Conservation (phyloP, 192 early-diverging fungal genomes). For the Linnemannia exigua region DNA sequence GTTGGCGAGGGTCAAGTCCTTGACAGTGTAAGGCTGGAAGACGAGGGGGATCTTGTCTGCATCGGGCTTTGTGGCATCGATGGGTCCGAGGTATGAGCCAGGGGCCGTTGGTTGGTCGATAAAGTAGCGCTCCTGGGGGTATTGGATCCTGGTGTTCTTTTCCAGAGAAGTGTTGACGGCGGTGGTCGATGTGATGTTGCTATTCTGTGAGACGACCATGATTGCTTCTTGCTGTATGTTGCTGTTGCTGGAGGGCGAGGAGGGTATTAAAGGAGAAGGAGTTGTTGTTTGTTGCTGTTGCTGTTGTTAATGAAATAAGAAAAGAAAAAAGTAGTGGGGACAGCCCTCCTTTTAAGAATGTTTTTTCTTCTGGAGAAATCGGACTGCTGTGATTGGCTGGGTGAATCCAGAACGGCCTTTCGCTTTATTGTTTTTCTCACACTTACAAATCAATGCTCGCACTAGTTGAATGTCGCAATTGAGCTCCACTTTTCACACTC, state of each 20-base stretch:
- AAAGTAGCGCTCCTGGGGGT: conserved; percentile 22
- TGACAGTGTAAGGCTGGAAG: conserved; percentile 76
- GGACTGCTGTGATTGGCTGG: background rate
- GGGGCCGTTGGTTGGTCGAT: conserved; percentile 19
- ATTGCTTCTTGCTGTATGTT: background rate
- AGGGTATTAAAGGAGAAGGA: background rate
- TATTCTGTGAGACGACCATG: background rate
- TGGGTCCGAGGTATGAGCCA: conserved; percentile 22
- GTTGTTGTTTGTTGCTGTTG: background rate
- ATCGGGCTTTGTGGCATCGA: conserved; percentile 12
- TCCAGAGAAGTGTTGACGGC: background rate
- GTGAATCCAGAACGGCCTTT: background rate
- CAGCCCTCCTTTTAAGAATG: background rate
- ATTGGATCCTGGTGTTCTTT: conserved; percentile 10
- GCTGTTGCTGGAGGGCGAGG: background rate
- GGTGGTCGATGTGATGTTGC: background rate
- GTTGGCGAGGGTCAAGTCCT: conserved; percentile 78
- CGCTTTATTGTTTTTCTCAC: background rate
- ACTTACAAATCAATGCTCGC: background rate
- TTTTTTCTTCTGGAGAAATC: background rate
- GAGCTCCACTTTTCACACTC: background rate
- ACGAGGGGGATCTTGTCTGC: conserved; percentile 49
- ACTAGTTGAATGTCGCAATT: background rate
- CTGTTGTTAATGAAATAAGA: background rate
- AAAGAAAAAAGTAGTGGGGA: background rate